Percentiles rank a stretch among this genome's conserved stretches.
Evolutionary conservation across 73 alveolate genomes (phyloP).

Genomic region (Stentor coeruleus): DNA sequence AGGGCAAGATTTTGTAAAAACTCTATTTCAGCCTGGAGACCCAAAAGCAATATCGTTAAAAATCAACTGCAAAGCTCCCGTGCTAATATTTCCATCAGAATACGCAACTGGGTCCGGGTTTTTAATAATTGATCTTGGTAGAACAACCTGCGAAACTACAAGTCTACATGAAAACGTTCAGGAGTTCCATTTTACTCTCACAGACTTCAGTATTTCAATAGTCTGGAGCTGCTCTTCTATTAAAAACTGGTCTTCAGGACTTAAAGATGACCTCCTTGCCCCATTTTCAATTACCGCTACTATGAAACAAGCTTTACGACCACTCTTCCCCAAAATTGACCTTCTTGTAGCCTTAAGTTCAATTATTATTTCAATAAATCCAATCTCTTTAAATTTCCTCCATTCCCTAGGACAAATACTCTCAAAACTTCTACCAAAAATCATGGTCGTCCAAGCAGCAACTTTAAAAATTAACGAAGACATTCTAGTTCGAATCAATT

Average conservation of each 20-base stretch:
- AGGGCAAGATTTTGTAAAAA: background rate
- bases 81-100: background rate
- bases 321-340: too few species aligned
- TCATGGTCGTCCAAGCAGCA: background rate
- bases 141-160: background rate
- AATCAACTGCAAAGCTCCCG: background rate
- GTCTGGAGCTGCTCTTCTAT: background rate
- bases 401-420: background rate
- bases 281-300: too few species aligned
- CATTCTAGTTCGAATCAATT: too few species aligned
- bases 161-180: background rate
- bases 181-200: background rate
- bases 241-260: too few species aligned
- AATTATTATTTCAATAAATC: background rate
- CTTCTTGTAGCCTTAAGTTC: too few species aligned
- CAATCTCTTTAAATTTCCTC: background rate
- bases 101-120: background rate
- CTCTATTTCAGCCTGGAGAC: background rate
- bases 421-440: background rate
- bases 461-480: too few species aligned
- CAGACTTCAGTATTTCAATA: background rate
- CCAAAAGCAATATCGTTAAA: background rate
- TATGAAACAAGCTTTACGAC: too few species aligned
- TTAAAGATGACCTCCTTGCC: too few species aligned
- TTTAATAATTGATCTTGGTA: background rate